Base-by-base conservation (phyloP, 257 asterid genomes). In the Euphrasia confusa region DNA sequence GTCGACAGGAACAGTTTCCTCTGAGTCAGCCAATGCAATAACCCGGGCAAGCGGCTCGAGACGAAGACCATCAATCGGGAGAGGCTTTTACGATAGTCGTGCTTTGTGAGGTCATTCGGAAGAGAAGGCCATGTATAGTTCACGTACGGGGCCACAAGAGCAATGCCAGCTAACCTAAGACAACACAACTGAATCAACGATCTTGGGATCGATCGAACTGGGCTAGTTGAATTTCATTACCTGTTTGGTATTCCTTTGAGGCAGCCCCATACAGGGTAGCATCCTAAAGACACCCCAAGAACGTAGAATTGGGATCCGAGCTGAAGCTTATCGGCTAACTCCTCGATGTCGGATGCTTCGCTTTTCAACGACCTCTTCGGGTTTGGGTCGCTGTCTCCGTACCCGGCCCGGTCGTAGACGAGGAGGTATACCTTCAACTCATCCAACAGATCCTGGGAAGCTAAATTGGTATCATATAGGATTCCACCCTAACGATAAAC, bases 301-400 rank as follows among this genome's bases (percentile, higher is more conserved):
- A 91, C 75, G 13, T 79, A 80, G 71, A 85, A 88, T 64, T 70
- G 84, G 45, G 90, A 66, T 60, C 98, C 98, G 52, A 84, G 45
- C 66, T 81, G 77, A 52, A 92, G 57, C 63, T 72, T 80, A 72
- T 92, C 97, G 18, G 95, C 99, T 32, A 92, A 78, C 73, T 92
- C 97, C 53, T 89, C 90, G 13, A 92, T 86, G 72, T 92, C 99
- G 17, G 84, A 81, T 8, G 96, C 89, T 66, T 86, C 95, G 52
- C 88, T 92, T 69, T 83, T 89, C 18, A 89, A 58, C 1, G 97
- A 78, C 28, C 95, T 78, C 61, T 76, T 80, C 24, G 93, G 87
- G 70, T 91, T 84, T 40, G 92, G 94, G 74, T 86, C 95, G 61
- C 99, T 92, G 50, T 92, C 95, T 2, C 99, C 97, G 76, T 92